These are phyloP conservation scores for Ogataea trehaloabstinens DNA, from an alignment of 805 yeast genomes.

Conservation along the genomic window DNA sequence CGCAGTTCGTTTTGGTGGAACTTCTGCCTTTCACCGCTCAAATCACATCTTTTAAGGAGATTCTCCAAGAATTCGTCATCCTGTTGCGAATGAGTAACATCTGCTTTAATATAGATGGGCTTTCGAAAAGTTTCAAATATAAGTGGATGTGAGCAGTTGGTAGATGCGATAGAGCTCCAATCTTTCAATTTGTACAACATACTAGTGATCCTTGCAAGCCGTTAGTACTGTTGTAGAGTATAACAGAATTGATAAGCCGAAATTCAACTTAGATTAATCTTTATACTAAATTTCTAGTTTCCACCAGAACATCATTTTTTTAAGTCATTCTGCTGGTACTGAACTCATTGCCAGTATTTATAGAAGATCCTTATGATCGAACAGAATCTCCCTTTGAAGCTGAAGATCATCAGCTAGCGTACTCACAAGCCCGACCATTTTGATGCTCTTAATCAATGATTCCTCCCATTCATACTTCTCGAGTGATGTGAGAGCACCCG, in stretches of 20 bases:
- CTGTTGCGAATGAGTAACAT: conserved; percentile 14
- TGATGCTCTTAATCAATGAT: conserved; percentile 7
- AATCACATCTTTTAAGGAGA: conserved; percentile 21
- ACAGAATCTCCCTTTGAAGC: background rate
- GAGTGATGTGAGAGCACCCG: conserved; percentile 6
- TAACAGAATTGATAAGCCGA: too few species aligned
- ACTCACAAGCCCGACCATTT: conserved; percentile 5
- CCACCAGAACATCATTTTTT: background rate
- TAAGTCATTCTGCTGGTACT: too few species aligned
- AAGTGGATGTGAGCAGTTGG: conserved; percentile 23
- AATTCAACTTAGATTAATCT: too few species aligned
- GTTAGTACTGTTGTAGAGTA: too few species aligned
- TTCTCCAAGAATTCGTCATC: conserved; percentile 21
- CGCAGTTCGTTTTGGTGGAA: conserved; percentile 12
- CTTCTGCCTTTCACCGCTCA: conserved; percentile 22
- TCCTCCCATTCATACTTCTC: conserved; percentile 10
- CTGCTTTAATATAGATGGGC: conserved; percentile 18
- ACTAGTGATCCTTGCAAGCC: background rate
- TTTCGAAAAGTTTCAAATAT: conserved; percentile 20
- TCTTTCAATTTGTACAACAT: conserved; percentile 21
- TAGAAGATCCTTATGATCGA: background rate
- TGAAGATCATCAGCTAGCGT: conserved; percentile 6
- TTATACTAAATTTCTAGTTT: too few species aligned
- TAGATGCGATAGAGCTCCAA: conserved; percentile 23
- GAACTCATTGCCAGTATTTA: background rate